Conservation (phyloP, 1,139 yeast species). For the Geotrichum phurueaensis region DNA sequence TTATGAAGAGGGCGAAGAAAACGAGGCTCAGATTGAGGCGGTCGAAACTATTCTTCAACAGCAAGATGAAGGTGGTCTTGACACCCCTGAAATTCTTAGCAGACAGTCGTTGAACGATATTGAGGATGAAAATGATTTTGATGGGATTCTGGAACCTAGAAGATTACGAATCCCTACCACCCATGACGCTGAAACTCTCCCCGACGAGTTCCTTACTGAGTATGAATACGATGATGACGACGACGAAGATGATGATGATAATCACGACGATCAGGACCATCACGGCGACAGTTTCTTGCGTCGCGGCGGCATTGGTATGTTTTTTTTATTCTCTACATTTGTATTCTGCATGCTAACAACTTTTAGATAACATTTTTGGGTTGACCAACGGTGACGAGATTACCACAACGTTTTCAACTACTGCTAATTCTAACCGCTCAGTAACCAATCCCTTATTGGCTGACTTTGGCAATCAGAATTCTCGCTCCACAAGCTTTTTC, state of each 20-base stretch:
- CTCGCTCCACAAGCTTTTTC: neutral
- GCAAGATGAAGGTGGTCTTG: constrained; percentile 20
- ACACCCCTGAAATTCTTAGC: constrained; percentile 12
- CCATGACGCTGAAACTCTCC: neutral
- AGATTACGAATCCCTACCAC: neutral
- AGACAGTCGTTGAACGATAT: constrained; percentile 10
- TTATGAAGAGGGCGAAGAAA: constrained; percentile 30
- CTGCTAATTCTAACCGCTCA: neutral
- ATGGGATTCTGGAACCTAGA: neutral
- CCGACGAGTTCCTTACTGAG: neutral
- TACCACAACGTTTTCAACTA: neutral
- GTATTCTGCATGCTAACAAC: neutral
- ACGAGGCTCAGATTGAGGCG: constrained; percentile 27
- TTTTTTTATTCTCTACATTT: neutral
- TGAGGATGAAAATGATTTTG: constrained; percentile 9
- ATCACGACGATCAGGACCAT: constrained; percentile 35
- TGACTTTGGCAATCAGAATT: neutral
- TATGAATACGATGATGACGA: constrained; percentile 15
- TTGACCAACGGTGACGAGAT: neutral
- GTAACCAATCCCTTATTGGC: constrained; percentile 14
- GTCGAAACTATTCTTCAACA: constrained; percentile 20
- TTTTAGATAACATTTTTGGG: neutral
- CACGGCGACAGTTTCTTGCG: constrained; percentile 4
- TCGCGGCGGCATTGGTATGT: constrained; percentile 10
- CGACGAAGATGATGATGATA: constrained; percentile 29